These are phyloP conservation scores for Komagataella mondaviorum DNA, from an alignment of 805 yeast genomes.

Conservation along the genomic window DNA sequence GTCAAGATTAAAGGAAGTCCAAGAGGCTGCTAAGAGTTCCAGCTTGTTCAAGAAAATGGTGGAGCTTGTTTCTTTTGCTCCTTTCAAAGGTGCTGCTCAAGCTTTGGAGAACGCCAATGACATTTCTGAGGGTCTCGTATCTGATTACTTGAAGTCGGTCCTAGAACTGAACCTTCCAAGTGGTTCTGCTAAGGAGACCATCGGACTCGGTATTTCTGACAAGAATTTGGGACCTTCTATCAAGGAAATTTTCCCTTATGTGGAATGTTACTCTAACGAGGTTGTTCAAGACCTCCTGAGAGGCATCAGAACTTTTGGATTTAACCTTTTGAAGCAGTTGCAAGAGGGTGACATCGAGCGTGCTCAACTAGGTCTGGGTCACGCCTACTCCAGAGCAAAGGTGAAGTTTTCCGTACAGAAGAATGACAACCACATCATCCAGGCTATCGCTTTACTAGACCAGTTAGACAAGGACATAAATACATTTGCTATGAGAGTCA, in stretches of 20 bases:
- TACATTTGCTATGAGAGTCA: constrained; percentile 93
- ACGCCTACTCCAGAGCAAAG: constrained; percentile 97
- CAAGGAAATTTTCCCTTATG: constrained; percentile 78
- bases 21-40: constrained; percentile 76
- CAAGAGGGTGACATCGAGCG: constrained; percentile 93
- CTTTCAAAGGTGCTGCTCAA: constrained; percentile 98
- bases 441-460: constrained; percentile 94
- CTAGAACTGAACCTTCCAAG: constrained; percentile 87
- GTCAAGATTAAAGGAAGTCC: constrained; percentile 85
- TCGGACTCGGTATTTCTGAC: constrained; percentile 82
- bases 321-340: constrained; percentile 78
- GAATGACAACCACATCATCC: constrained; percentile 98
- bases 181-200: constrained; percentile 50
- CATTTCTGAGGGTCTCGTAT: constrained; percentile 91
- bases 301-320: constrained; percentile 87
- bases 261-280: constrained; percentile 85
- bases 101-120: constrained; percentile 98
- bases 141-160: constrained; percentile 81
- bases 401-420: constrained; percentile 98
- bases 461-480: constrained; percentile 97
- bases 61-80: constrained; percentile 90
- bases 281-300: constrained; percentile 89
- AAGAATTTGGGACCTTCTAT: constrained; percentile 93
- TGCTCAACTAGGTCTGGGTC: constrained; percentile 98
- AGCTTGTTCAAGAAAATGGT: constrained; percentile 83